phyloP scores from a whole-genome alignment of 306 rosid genomes.

The Luffa acutangula region DNA sequence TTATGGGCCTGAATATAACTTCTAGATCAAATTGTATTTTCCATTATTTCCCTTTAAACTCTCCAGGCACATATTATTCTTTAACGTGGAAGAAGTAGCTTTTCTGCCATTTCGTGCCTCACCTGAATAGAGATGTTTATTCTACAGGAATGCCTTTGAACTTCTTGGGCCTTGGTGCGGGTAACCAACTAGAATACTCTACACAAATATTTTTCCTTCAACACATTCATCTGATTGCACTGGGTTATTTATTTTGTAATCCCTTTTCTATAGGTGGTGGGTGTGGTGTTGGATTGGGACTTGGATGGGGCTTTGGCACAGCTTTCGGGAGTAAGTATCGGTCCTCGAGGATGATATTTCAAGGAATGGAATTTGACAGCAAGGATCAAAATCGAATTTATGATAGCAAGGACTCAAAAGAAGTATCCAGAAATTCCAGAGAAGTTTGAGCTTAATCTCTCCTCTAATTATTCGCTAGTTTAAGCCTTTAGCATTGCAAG shows the following conservation, averaged over 20 bases:
- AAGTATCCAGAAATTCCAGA: slow-evolving; percentile 21
- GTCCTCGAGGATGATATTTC: slow-evolving; percentile 50
- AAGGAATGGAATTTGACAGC: slow-evolving; percentile 54
- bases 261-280: slow-evolving; percentile 71
- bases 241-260: not conserved
- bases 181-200: slow-evolving; percentile 26
- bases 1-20: not conserved
- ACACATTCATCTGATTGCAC: not conserved
- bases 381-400: slow-evolving; percentile 26
- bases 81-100: not conserved
- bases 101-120: not conserved
- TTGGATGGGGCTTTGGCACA: slow-evolving; percentile 97
- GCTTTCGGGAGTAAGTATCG: slow-evolving; percentile 84
- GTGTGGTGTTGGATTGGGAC: slow-evolving; percentile 95
- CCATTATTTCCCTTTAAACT: not conserved
- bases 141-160: slow-evolving; percentile 79
- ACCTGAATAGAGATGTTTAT: slow-evolving; percentile 14
- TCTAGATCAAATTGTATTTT: not conserved
- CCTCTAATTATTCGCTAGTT: not conserved
- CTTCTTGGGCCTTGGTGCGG: slow-evolving; percentile 84
- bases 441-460: slow-evolving; percentile 16
- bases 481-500: not conserved
- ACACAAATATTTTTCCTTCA: not conserved
- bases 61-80: not conserved
- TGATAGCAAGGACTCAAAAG: slow-evolving; percentile 14